Evolutionary conservation across 805 yeast genomes (phyloP).

Genomic region (Vanderwaltozyma yarrowii): DNA sequence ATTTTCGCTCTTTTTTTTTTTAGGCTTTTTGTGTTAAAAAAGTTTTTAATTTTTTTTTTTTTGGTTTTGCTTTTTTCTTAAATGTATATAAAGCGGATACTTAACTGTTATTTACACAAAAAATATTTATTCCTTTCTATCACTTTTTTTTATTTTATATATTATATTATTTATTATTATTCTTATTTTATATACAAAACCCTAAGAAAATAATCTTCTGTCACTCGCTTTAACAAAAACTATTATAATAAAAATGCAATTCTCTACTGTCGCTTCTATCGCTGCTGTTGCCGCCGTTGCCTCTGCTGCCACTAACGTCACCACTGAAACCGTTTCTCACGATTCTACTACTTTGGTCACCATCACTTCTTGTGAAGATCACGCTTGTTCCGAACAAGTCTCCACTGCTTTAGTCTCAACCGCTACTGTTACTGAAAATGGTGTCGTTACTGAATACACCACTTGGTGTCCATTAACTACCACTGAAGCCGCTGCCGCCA

Average conservation of each 20-base stretch:
- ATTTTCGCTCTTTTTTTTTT: no score
- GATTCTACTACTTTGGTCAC: conserved; percentile 29
- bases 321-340: conserved; percentile 17
- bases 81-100: conserved; percentile 1
- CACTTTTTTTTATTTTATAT: not conserved
- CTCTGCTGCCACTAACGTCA: conserved; percentile 20
- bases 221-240: conserved; percentile 20
- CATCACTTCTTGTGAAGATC: conserved; percentile 28
- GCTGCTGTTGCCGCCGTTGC: conserved; percentile 28
- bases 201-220: conserved; percentile 20
- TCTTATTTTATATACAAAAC: conserved; percentile 1
- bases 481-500: conserved; percentile 13
- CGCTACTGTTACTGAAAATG: conserved; percentile 28
- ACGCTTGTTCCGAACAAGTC: conserved; percentile 25
- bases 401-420: conserved; percentile 29
- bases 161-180: not conserved
- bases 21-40: no score
- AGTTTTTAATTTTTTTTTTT: not conserved
- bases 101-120: not conserved
- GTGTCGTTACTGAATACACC: conserved; percentile 30
- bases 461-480: conserved; percentile 28
- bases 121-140: not conserved
- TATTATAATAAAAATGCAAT: conserved; percentile 26
- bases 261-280: conserved; percentile 31
- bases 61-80: not conserved